Conservation (phyloP, 495 filamentous ascomycete genomes). For the Chlorociboria aeruginascens region DNA sequence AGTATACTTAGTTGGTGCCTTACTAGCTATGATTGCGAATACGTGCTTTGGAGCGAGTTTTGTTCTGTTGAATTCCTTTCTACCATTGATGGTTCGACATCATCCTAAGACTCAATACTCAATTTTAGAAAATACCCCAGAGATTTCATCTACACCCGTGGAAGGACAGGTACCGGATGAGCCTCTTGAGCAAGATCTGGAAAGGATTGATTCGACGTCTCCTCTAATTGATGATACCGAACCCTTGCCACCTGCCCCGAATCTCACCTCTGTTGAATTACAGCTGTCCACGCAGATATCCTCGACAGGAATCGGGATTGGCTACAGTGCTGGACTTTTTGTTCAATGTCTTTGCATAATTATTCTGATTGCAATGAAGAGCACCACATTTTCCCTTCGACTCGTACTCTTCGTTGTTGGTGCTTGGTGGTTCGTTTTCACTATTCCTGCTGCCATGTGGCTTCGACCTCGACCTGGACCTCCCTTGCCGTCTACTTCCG, state of each 20-base stretch:
- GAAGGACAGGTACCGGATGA: conserved; percentile 19
- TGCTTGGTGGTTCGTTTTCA: conserved; percentile 90
- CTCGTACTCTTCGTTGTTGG: conserved; percentile 79
- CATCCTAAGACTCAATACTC: conserved; percentile 42
- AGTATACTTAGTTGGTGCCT: conserved; percentile 65
- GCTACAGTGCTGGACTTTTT: conserved; percentile 73
- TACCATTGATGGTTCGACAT: conserved; percentile 69
- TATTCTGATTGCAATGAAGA: conserved; percentile 55
- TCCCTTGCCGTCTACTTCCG: conserved; percentile 38
- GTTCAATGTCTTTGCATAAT: conserved; percentile 67
- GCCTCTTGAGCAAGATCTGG: conserved; percentile 14
- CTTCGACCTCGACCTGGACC: conserved; percentile 85
- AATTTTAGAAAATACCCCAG: conserved; percentile 21
- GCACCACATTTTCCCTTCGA: conserved; percentile 62
- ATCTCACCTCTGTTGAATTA: conserved; percentile 50
- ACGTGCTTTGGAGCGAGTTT: conserved; percentile 82
- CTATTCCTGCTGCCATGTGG: conserved; percentile 81
- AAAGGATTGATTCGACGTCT: conserved; percentile 29
- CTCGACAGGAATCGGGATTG: conserved; percentile 79
- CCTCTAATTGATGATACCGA: conserved; percentile 28
- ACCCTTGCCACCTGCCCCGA: conserved; percentile 1
- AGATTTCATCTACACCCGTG: conserved; percentile 15
- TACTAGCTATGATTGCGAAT: conserved; percentile 82
- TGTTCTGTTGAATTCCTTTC: conserved; percentile 73
- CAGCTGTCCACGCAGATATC: conserved; percentile 75